These are phyloP conservation scores for Crucibulum parvulum DNA, from an alignment of 1,284 basidiomycete species.

Conservation along the genomic window DNA sequence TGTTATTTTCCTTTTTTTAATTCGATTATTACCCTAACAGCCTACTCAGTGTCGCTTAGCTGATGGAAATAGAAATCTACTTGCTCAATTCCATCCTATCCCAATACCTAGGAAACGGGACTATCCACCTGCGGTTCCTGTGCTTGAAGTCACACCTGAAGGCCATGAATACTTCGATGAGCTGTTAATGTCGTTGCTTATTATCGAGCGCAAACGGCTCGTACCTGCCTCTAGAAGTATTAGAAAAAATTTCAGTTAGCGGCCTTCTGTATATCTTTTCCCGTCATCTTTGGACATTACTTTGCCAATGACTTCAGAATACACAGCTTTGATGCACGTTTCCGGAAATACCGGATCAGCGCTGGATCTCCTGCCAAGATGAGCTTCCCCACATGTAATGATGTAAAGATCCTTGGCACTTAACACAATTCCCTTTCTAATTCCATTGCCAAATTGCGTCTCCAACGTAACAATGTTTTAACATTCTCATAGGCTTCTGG, in stretches of 20 bases:
- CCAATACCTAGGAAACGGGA: neutral
- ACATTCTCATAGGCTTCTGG: too few relatives aligned
- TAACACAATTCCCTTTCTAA: too few relatives aligned
- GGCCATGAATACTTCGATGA: constrained; percentile 15
- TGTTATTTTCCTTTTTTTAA: neutral
- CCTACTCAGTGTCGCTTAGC: neutral
- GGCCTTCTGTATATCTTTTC: neutral
- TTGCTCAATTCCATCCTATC: neutral
- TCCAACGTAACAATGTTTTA: too few relatives aligned
- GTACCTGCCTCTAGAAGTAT: constrained; percentile 1
- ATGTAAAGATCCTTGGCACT: too few relatives aligned
- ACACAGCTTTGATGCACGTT: too few relatives aligned
- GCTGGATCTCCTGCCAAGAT: too few relatives aligned
- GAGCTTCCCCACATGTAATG: too few relatives aligned
- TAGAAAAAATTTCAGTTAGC: neutral
- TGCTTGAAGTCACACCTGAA: constrained; percentile 9
- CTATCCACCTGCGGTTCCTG: neutral
- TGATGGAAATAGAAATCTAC: neutral
- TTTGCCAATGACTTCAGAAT: too few relatives aligned
- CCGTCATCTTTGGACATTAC: neutral
- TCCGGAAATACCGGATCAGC: too few relatives aligned
- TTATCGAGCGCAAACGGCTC: constrained; percentile 13
- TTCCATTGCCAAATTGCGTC: too few relatives aligned
- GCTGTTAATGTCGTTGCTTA: constrained; percentile 10
- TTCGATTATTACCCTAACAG: neutral